Percentiles rank a stretch among this genome's conserved stretches.
These are phyloP conservation scores for Laburnicola sp. DNA, from an alignment of 2,329 filamentous ascomycete species.

Conservation along the genomic window DNA sequence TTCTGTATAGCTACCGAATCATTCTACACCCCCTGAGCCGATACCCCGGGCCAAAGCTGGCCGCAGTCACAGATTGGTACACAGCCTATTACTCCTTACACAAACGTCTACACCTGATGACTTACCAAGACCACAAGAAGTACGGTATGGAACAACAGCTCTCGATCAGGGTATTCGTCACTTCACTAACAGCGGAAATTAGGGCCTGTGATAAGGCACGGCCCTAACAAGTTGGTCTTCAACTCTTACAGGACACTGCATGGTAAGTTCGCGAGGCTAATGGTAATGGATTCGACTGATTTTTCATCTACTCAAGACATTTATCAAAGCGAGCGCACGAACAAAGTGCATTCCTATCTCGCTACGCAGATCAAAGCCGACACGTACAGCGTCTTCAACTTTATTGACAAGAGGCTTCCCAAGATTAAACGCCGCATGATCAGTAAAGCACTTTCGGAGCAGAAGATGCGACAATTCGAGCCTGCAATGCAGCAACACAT, in stretches of 20 bases:
- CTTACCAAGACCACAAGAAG: slow-evolving; percentile 61
- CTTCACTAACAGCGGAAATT: neutral
- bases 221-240: slow-evolving; percentile 73
- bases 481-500: slow-evolving; percentile 41
- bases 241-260: slow-evolving; percentile 60
- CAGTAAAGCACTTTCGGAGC: slow-evolving; percentile 44
- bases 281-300: neutral
- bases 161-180: neutral
- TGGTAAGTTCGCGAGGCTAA: slow-evolving; percentile 31
- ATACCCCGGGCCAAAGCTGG: slow-evolving; percentile 39
- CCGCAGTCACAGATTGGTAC: slow-evolving; percentile 19
- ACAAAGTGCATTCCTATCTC: slow-evolving; percentile 47
- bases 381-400: slow-evolving; percentile 11
- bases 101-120: slow-evolving; percentile 69
- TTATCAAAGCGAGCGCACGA: slow-evolving; percentile 47
- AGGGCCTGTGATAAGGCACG: slow-evolving; percentile 63
- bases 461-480: slow-evolving; percentile 45
- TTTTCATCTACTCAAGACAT: slow-evolving; percentile 21
- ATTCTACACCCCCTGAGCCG: slow-evolving; percentile 38
- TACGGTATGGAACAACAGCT: slow-evolving; percentile 55
- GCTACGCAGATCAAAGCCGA: slow-evolving; percentile 21
- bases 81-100: slow-evolving; percentile 67
- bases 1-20: slow-evolving; percentile 11
- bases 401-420: slow-evolving; percentile 42
- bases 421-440: slow-evolving; percentile 45